A percentile compares a stretch with the other conserved stretches of the same genome.
These are phyloP conservation scores for Aspergillus funiculosus DNA, from an alignment of 495 filamentous ascomycete genomes.

Conservation along the genomic window DNA sequence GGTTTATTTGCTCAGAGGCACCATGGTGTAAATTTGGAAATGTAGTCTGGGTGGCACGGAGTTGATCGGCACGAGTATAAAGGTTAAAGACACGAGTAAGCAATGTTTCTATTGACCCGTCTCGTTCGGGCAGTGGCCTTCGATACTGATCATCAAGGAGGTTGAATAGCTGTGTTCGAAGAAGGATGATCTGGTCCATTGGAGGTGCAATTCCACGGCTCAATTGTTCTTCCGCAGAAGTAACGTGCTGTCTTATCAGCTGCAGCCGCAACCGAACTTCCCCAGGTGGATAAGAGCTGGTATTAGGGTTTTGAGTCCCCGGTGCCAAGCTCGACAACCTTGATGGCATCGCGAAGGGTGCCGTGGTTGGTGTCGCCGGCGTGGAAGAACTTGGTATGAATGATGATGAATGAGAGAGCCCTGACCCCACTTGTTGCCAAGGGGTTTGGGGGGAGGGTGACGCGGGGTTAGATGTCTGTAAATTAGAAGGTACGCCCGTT, in stretches of 20 bases:
- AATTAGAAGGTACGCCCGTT: neutral
- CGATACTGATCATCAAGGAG: constrained; percentile 29
- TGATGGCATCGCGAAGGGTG: constrained; percentile 1
- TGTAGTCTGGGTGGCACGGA: constrained; percentile 20
- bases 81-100: constrained; percentile 27
- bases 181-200: constrained; percentile 28
- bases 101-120: constrained; percentile 24
- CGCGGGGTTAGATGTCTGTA: constrained; percentile 3
- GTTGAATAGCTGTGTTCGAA: constrained; percentile 29
- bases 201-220: constrained; percentile 29
- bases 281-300: constrained; percentile 8
- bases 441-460: constrained; percentile 17
- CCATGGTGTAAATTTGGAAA: constrained; percentile 8
- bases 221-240: constrained; percentile 37
- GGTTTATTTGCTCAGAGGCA: neutral
- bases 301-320: neutral
- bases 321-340: neutral
- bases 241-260: constrained; percentile 30
- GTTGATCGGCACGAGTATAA: constrained; percentile 26
- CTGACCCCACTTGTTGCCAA: constrained; percentile 20
- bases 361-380: constrained; percentile 5
- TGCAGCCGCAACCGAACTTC: constrained; percentile 20
- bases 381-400: constrained; percentile 1
- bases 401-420: constrained; percentile 16
- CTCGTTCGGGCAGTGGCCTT: constrained; percentile 18